These are phyloP conservation scores for Tetracladium maxilliforme DNA, from an alignment of 2,329 filamentous ascomycete genomes.

Conservation along the genomic window DNA sequence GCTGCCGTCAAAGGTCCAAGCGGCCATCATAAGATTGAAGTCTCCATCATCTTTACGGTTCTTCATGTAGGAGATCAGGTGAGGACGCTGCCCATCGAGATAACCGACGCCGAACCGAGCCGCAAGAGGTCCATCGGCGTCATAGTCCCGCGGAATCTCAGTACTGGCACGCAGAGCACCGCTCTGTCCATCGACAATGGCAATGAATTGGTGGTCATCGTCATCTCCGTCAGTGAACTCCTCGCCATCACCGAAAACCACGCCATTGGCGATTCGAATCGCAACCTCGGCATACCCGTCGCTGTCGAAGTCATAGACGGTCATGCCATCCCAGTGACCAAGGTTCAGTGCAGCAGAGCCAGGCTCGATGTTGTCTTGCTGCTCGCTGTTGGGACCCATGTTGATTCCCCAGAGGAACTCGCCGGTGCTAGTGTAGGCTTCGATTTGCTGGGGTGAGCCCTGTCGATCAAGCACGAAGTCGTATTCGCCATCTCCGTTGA, in stretches of 20 bases:
- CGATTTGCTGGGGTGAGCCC: background rate
- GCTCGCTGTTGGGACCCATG: too few species aligned
- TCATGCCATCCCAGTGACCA: too few species aligned
- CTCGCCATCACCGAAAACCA: slow-evolving; percentile 1
- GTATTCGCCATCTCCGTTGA: slow-evolving; percentile 1
- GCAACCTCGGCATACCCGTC: slow-evolving; percentile 1
- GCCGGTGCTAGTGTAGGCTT: too few species aligned
- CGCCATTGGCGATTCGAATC: slow-evolving; percentile 1
- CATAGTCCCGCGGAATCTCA: background rate
- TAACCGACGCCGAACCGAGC: background rate
- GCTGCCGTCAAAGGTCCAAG: too few species aligned
- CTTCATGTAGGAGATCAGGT: too few species aligned
- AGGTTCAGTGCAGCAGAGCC: too few species aligned
- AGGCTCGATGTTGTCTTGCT: slow-evolving; percentile 2
- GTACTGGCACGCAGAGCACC: background rate
- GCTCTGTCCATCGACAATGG: slow-evolving; percentile 1
- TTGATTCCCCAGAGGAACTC: too few species aligned
- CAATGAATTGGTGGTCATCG: slow-evolving; percentile 1
- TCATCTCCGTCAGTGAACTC: background rate
- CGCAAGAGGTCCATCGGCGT: slow-evolving; percentile 1
- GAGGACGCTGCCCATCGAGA: too few species aligned
- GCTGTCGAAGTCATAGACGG: too few species aligned
- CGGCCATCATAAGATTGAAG: too few species aligned
- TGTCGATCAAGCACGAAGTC: background rate
- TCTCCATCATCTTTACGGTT: too few species aligned